phyloP scores from a whole-genome alignment of 2,329 filamentous ascomycete species.

The Exophiala mesophila region DNA sequence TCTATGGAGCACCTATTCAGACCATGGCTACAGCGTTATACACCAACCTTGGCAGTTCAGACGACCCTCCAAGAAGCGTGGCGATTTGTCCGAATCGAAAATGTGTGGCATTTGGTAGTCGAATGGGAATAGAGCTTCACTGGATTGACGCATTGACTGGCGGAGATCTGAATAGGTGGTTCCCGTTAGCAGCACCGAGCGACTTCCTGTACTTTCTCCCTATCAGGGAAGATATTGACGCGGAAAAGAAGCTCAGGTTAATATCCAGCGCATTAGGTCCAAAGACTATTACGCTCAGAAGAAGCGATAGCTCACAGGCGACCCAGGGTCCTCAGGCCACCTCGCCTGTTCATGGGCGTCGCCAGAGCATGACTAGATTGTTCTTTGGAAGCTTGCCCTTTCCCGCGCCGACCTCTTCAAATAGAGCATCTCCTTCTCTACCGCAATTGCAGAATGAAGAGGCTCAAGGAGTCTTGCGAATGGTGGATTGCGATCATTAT shows the following conservation, averaged over 20 bases:
- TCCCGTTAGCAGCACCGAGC: slow-evolving; percentile 39
- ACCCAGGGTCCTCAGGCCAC: slow-evolving; percentile 16
- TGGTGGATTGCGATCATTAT: slow-evolving; percentile 54
- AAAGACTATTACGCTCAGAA: slow-evolving; percentile 20
- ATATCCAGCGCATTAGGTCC: slow-evolving; percentile 52
- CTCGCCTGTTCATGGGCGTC: slow-evolving; percentile 11
- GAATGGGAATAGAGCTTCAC: slow-evolving; percentile 59
- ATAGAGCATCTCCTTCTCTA: not conserved
- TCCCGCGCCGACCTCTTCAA: slow-evolving; percentile 10
- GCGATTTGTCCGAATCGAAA: slow-evolving; percentile 61
- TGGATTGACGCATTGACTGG: slow-evolving; percentile 50
- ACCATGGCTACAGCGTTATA: slow-evolving; percentile 30
- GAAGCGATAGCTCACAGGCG: slow-evolving; percentile 25
- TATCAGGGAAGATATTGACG: slow-evolving; percentile 48
- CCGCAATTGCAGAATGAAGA: slow-evolving; percentile 5
- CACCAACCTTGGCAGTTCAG: slow-evolving; percentile 53
- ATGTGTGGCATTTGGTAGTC: slow-evolving; percentile 62
- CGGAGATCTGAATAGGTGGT: slow-evolving; percentile 34
- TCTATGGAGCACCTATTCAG: slow-evolving; percentile 11
- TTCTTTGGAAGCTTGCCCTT: slow-evolving; percentile 26
- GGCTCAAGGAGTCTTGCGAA: slow-evolving; percentile 34
- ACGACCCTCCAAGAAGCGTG: slow-evolving; percentile 61
- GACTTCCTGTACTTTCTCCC: slow-evolving; percentile 55
- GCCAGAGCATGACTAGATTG: slow-evolving; percentile 24
- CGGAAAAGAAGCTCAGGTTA: slow-evolving; percentile 54